Evolutionary conservation across 495 filamentous ascomycete genomes (phyloP).

Genomic region (Jackrogersella multiformis): DNA sequence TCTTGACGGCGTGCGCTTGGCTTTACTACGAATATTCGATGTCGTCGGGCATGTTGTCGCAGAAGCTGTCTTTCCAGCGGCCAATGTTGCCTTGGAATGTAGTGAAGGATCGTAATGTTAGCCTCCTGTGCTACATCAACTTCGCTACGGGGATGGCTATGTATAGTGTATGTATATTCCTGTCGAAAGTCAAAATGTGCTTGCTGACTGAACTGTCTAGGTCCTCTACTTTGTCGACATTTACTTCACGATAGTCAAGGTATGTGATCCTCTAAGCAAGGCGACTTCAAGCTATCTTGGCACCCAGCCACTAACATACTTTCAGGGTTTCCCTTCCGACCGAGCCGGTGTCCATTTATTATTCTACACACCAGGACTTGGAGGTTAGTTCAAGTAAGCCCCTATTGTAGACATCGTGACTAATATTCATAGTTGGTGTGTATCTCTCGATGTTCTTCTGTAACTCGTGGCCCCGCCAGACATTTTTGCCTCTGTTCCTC

Average conservation of each 20-base stretch:
- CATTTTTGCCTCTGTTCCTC: constrained; percentile 59
- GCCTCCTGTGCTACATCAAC: constrained; percentile 63
- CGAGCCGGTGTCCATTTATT: constrained; percentile 62
- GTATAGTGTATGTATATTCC: constrained; percentile 48
- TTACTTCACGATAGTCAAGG: constrained; percentile 65
- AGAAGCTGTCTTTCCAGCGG: constrained; percentile 57
- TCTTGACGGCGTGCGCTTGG: constrained; percentile 57
- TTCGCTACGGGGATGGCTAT: constrained; percentile 62
- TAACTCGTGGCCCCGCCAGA: constrained; percentile 66
- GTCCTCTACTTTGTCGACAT: constrained; percentile 70
- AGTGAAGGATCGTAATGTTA: constrained; percentile 59
- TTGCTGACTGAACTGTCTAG: constrained; percentile 36
- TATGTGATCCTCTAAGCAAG: neutral
- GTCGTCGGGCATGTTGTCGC: constrained; percentile 52
- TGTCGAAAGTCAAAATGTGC: constrained; percentile 20
- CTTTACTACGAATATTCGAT: constrained; percentile 65
- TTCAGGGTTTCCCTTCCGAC: constrained; percentile 50
- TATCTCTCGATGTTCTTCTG: constrained; percentile 63
- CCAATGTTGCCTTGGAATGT: constrained; percentile 67
- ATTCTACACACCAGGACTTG: constrained; percentile 57
- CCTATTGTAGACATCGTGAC: neutral
- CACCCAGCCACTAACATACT: neutral
- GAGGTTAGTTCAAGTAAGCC: constrained; percentile 42
- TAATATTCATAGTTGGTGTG: constrained; percentile 53
- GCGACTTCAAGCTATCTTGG: neutral